phyloP scores from a whole-genome alignment of 2,329 filamentous ascomycete genomes.

The Sclerotinia borealis region DNA sequence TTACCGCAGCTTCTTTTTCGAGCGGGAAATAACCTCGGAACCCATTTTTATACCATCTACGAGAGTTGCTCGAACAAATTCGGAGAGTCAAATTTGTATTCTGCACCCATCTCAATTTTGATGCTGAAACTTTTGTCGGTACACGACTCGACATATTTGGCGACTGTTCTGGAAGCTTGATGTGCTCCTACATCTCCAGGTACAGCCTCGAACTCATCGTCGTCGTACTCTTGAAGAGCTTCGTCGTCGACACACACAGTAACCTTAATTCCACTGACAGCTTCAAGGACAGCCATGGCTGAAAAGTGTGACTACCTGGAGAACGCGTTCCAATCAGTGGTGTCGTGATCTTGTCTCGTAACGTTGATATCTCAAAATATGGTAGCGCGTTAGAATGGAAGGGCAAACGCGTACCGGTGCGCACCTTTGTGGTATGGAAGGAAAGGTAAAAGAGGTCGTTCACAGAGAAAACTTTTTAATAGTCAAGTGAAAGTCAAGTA shows the following conservation, averaged over 20 bases:
- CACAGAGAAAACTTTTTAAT: background rate
- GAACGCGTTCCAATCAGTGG: background rate
- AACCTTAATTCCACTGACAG: background rate
- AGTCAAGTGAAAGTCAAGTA: background rate
- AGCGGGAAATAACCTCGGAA: background rate
- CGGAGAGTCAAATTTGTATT: background rate
- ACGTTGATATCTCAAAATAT: background rate
- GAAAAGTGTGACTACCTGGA: background rate
- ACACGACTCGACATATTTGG: background rate
- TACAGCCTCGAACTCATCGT: background rate
- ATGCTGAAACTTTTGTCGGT: background rate
- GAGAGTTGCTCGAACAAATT: rapidly evolving
- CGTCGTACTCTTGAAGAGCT: conserved; percentile 6
- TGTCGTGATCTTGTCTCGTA: background rate
- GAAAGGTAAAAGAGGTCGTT: background rate
- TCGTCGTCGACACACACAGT: background rate
- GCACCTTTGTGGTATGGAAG: no score
- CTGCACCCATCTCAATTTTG: background rate
- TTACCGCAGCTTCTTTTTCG: rapidly evolving
- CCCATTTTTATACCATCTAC: background rate
- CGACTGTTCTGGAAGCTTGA: conserved; percentile 2
- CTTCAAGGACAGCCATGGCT: background rate
- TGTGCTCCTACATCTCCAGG: background rate
- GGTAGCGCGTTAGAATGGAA: background rate
- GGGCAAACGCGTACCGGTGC: background rate